Conservation (phyloP, 371 early-diverging fungal species). For the Mucor saturninus region DNA sequence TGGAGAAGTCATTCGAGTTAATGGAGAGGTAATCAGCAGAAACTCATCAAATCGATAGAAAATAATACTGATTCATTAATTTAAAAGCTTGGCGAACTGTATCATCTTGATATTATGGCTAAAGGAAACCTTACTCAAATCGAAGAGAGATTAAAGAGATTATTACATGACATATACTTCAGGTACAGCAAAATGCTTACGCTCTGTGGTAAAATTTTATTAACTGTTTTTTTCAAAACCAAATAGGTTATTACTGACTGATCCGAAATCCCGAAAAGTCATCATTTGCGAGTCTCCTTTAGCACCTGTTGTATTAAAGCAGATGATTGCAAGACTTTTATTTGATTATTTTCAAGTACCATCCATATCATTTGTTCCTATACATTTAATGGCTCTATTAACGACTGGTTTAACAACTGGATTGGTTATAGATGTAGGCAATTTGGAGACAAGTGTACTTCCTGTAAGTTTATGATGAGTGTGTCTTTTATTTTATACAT, state of each 20-base stretch:
- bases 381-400: conserved; percentile 75
- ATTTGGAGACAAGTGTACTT: conserved; percentile 75
- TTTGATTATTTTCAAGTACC: conserved; percentile 85
- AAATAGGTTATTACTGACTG: conserved; percentile 73
- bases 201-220: no score
- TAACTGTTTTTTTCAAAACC: no score
- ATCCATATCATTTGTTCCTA: conserved; percentile 82
- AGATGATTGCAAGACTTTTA: conserved; percentile 71
- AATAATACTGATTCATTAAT: not conserved
- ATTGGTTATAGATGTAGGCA: conserved; percentile 84
- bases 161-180: conserved; percentile 53
- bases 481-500: not conserved
- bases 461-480: conserved; percentile 63
- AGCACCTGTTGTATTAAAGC: conserved; percentile 76
- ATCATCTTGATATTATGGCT: conserved; percentile 57
- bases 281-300: conserved; percentile 82
- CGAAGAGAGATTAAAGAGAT: conserved; percentile 45
- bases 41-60: not conserved
- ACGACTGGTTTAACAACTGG: conserved; percentile 83
- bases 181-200: conserved; percentile 26
- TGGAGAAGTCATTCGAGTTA: conserved; percentile 52
- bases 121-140: conserved; percentile 39
- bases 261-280: conserved; percentile 88
- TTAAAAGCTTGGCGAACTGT: conserved; percentile 48
- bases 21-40: conserved; percentile 40